Evolutionary conservation across 2,329 filamentous ascomycete genomes (phyloP).

Genomic region (Colletotrichum tabaci): DNA sequence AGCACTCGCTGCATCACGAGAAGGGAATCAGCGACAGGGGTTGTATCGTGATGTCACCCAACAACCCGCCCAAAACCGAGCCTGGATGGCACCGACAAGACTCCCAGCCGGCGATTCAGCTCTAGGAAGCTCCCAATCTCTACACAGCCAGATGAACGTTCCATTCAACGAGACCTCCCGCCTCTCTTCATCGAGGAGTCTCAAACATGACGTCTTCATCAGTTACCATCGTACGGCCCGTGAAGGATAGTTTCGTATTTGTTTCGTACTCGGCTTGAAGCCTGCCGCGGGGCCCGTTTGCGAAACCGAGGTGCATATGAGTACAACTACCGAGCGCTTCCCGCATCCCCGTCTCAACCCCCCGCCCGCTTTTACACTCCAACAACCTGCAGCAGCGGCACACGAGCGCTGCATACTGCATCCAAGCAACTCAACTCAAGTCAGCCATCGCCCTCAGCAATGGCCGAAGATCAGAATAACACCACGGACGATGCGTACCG

Average conservation of each 20-base stretch:
- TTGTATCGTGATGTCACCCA: too few relatives aligned
- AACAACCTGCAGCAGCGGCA: slow-evolving; percentile 16
- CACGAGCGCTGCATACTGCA: slow-evolving; percentile 24
- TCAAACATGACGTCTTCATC: slow-evolving; percentile 5
- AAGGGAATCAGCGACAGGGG: not conserved
- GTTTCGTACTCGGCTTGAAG: slow-evolving; percentile 38
- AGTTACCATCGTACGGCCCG: not conserved
- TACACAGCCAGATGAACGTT: too few relatives aligned
- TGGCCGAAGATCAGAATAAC: slow-evolving; percentile 34
- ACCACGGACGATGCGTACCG: slow-evolving; percentile 24
- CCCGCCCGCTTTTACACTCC: slow-evolving; percentile 16
- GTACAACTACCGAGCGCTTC: slow-evolving; percentile 36
- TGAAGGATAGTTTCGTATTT: slow-evolving; percentile 29
- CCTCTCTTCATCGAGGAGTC: too few relatives aligned
- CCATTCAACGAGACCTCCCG: too few relatives aligned
- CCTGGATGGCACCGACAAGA: not conserved
- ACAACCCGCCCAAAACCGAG: not conserved
- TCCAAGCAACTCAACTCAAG: slow-evolving; percentile 19
- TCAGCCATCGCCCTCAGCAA: slow-evolving; percentile 21
- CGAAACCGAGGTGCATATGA: slow-evolving; percentile 37
- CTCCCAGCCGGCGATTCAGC: not conserved
- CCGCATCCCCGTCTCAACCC: slow-evolving; percentile 30
- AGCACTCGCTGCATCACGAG: not conserved
- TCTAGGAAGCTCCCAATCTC: too few relatives aligned
- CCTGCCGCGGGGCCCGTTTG: slow-evolving; percentile 13